Base-by-base conservation (phyloP, 148 eudicot species). In the Dysphania ambrosioides region DNA sequence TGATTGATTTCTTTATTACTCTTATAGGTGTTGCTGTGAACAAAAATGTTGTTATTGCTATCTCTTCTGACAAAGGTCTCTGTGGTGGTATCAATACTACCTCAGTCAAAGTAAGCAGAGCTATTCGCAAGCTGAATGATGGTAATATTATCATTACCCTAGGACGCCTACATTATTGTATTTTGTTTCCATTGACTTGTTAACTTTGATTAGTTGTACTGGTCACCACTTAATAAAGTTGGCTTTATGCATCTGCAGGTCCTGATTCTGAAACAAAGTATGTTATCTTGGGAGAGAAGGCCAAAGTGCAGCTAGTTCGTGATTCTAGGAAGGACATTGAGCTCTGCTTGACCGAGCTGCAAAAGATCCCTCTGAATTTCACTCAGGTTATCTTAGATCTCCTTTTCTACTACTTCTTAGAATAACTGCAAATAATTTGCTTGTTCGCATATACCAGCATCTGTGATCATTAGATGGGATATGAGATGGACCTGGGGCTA, bases 11-110 rank as follows among this genome's bases (percentile, higher is more conserved):
- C 59, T 47, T 64, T 71, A 66, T 73, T 78, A 70, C 70, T 68
- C 76, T 35, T 34, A 18, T 73, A 95, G 99, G 94, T 77, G 86
- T 95, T 80, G 89, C 86, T 81, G 97, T 92, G 79, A 95, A 92
- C 89, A 95, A 89, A 86, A 95, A 85, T 86, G 99, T 95, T 32
- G 72, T 92, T 44, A 79, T 92, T 40, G 77, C 97, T 11, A 80
- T 95, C 79, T 87, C 97, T 36, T 82, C 99, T 18, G 99, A 92
- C 89, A 95, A 92, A 81, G 99, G 99, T 90, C 93, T 95, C 73
- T 95, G 99, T 85, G 99, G 99, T 86, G 99, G 99, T 80, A 95
- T 95, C 61, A 95, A 95, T 75, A 86, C 97, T 47, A 95, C 96
- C 18, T 79, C 97, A 66, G 99, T 95, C 64, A 95, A 92, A 85